Percentiles rank a stretch among this genome's conserved stretches.
Conservation (phyloP, 1,284 basidiomycete genomes). For the Trametes pubescens region DNA sequence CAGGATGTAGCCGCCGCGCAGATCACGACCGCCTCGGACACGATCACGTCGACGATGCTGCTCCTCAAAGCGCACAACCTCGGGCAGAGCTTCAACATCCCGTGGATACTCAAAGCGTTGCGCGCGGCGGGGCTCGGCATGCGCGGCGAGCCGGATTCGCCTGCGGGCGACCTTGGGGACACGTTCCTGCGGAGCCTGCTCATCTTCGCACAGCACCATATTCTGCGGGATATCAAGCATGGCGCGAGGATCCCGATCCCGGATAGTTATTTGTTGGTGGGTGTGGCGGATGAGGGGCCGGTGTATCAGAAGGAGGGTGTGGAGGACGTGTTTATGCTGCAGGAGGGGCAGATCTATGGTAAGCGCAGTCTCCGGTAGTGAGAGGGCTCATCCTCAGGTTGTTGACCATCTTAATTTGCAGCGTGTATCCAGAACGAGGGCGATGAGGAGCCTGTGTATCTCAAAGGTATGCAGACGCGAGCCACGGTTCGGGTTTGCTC, state of each 20-base stretch:
- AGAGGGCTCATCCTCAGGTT: background rate
- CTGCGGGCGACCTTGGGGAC: slow-evolving; percentile 52
- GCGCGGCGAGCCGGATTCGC: slow-evolving; percentile 40
- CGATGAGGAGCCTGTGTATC: slow-evolving; percentile 55
- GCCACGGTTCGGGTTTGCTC: background rate
- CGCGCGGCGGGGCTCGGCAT: slow-evolving; percentile 58
- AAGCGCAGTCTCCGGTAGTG: slow-evolving; percentile 18
- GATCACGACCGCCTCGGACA: slow-evolving; percentile 63
- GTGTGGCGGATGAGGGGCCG: slow-evolving; percentile 81
- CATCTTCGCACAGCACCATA: slow-evolving; percentile 62
- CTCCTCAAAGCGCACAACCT: slow-evolving; percentile 60
- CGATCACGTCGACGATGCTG: slow-evolving; percentile 52
- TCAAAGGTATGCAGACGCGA: slow-evolving; percentile 51
- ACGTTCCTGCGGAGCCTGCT: slow-evolving; percentile 65
- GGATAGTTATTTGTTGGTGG: slow-evolving; percentile 71
- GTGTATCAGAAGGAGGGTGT: slow-evolving; percentile 58
- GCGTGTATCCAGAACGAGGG: slow-evolving; percentile 62
- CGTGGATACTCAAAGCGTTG: slow-evolving; percentile 58
- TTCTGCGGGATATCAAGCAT: slow-evolving; percentile 77
- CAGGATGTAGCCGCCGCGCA: slow-evolving; percentile 62
- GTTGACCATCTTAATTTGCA: no score
- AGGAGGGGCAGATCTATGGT: slow-evolving; percentile 70
- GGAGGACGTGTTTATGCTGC: slow-evolving; percentile 61
- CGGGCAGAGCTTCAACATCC: slow-evolving; percentile 59
- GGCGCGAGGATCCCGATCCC: slow-evolving; percentile 75